A percentile compares a stretch with the other conserved stretches of the same genome.
Conservation (phyloP, 192 early-diverging fungal genomes). For the Mortierella antarctica region DNA sequence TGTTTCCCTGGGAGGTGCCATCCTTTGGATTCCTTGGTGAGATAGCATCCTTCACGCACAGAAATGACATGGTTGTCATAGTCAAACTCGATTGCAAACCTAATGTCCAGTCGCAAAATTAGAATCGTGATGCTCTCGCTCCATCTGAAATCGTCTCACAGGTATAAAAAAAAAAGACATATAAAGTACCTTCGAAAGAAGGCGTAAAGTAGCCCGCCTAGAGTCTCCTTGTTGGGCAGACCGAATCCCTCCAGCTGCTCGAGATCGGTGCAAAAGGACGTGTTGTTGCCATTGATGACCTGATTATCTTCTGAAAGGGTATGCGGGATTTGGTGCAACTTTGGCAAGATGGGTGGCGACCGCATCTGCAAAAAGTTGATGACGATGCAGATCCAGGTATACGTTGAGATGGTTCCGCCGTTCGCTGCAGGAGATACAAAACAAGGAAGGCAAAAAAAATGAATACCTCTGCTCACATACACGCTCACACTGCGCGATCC, state of each 20-base stretch:
- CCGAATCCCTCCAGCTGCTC: conserved; percentile 75
- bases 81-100: conserved; percentile 85
- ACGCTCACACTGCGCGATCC: background rate
- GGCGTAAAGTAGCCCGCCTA: conserved; percentile 83
- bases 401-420: conserved; percentile 93
- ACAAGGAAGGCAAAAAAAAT: conserved; percentile 4
- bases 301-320: conserved; percentile 40
- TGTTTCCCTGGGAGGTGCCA: conserved; percentile 82
- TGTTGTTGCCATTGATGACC: conserved; percentile 67
- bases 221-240: conserved; percentile 73
- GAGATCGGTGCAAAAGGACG: conserved; percentile 81
- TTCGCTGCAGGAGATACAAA: conserved; percentile 65
- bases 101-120: conserved; percentile 4
- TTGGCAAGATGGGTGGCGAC: conserved; percentile 88
- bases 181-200: conserved; percentile 77
- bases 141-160: too few relatives aligned
- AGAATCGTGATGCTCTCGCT: background rate
- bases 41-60: conserved; percentile 79
- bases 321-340: conserved; percentile 72
- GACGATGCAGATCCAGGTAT: conserved; percentile 94
- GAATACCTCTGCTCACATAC: background rate
- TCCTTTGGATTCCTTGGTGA: conserved; percentile 86
- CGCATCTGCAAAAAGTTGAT: conserved; percentile 95
- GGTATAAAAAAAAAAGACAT: too few relatives aligned
- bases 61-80: conserved; percentile 85